Evolutionary conservation across 805 yeast species (phyloP), one percentile per base, ranked within the genome.

Genomic region (Maudiozyma pseudohumilis): DNA sequence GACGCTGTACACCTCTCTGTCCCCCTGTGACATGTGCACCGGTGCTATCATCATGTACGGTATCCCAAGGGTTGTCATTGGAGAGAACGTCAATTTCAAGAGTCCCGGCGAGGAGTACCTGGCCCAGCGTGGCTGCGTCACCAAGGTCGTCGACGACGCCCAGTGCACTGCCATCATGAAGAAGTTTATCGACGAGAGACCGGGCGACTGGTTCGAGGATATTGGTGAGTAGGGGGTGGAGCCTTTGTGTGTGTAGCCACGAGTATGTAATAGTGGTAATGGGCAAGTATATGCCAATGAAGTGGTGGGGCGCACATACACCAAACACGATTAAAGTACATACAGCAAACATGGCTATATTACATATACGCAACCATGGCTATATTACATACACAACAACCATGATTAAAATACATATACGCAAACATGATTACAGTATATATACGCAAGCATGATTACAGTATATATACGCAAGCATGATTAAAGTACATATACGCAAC

Each of bases 11-110:
- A 87, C 96, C 22, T 83, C 96, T 0, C 65, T 89, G 47, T 83
- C 95, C 6, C 96, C 97, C 3, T 89, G 97, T 59, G 72, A 78
- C 48, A 89, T 89, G 96, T 89, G 97, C 59, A 75, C 92, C 4
- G 97, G 97, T 16, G 94, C 96, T 5, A 82, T 89, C 45, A 53
- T 89, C 36, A 67, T 89, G 69, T 89, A 87, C 63, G 95, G 95
- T 29, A 72, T 89, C 48, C 78, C 80, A 51, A 70, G 96, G 45
- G 80, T 85, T 29, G 96, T 89, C 0, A 51, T 87, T 59, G 96
- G 96, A 22, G 98, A 89, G 57, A 87, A 87, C 61, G 73, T 63
- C 39, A 89, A 80, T 22, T 89, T 82, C 49, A 48, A 69, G 24
- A 96, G 96, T 10, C 54, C 56, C 5, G 94, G 84, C 20, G 96